phyloP scores from a whole-genome alignment of 225 moss, liverwort and hornwort genomes.

The Straminergon stramineum region DNA sequence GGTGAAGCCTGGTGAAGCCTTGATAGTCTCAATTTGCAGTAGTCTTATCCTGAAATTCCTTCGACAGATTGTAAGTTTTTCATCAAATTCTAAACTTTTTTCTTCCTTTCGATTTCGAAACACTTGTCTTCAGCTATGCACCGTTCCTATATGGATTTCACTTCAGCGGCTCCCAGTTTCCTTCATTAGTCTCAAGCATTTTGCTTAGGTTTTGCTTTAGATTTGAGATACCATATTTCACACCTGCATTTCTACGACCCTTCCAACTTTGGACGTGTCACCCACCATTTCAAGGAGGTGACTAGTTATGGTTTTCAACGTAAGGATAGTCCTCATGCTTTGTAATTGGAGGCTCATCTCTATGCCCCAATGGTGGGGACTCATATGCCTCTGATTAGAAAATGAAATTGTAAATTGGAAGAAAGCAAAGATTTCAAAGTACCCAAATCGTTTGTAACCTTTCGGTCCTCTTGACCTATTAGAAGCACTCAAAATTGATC shows the following conservation, averaged over 20 bases:
- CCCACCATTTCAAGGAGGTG: not conserved
- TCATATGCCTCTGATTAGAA: not conserved
- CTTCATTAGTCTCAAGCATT: not conserved
- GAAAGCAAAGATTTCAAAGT: not conserved
- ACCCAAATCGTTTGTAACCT: too few relatives aligned
- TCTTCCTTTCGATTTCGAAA: not conserved
- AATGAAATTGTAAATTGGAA: not conserved
- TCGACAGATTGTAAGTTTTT: slow-evolving; percentile 12
- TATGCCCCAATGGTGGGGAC: not conserved
- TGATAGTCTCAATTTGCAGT: slow-evolving; percentile 10
- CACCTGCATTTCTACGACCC: not conserved
- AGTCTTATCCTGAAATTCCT: slow-evolving; percentile 6
- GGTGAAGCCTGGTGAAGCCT: slow-evolving; percentile 9
- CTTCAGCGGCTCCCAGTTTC: not conserved
- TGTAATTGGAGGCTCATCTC: not conserved
- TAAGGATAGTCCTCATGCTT: not conserved
- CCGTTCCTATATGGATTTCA: not conserved
- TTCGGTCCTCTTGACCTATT: not conserved
- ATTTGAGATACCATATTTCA: not conserved
- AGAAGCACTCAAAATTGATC: not conserved
- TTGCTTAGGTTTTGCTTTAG: not conserved
- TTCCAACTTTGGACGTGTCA: not conserved
- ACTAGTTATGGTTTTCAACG: not conserved
- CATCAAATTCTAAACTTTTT: not conserved
- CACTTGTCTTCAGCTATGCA: not conserved